A percentile compares a stretch with the other conserved stretches of the same genome.
phyloP scores from a whole-genome alignment of 169 alveolate genomes.

The Cryptosporidium viatorum region DNA sequence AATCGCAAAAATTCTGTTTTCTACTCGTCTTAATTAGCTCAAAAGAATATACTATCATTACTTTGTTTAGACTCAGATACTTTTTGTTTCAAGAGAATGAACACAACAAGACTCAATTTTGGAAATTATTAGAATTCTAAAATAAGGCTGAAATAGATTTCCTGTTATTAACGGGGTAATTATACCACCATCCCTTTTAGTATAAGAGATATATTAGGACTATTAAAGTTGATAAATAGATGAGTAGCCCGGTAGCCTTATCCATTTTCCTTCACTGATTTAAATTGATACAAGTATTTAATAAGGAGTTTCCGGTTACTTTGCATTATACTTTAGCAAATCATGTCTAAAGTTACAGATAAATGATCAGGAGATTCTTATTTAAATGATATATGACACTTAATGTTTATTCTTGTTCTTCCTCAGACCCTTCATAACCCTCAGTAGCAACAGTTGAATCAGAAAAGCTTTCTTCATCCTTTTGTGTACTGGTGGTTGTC shows the following conservation, averaged over 20 bases:
- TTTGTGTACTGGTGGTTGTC: neutral
- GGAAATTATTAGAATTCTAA: slow-evolving; percentile 24
- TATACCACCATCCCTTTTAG: slow-evolving; percentile 30
- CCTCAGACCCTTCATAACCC: slow-evolving; percentile 25
- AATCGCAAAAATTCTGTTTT: neutral
- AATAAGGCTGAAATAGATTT: slow-evolving; percentile 6
- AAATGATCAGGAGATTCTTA: neutral
- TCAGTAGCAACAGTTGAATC: slow-evolving; percentile 14
- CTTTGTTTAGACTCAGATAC: too few species aligned
- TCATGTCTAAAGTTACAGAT: neutral
- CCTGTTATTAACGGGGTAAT: slow-evolving; percentile 43
- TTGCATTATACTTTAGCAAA: neutral
- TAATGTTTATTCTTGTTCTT: neutral
- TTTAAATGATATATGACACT: neutral
- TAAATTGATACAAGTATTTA: neutral
- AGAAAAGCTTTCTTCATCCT: slow-evolving; percentile 8
- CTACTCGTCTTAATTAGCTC: too few species aligned
- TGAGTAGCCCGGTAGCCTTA: neutral
- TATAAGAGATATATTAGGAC: slow-evolving; percentile 7
- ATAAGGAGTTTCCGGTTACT: slow-evolving; percentile 1
- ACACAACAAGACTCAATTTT: neutral
- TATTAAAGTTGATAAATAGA: neutral
- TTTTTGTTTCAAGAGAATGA: too few species aligned
- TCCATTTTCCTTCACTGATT: neutral
- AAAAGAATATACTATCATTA: neutral